Evolutionary conservation across 495 filamentous ascomycete genomes (phyloP), one percentile per base, ranked within the genome.

Genomic region (Aspergillus heteromorphus): DNA sequence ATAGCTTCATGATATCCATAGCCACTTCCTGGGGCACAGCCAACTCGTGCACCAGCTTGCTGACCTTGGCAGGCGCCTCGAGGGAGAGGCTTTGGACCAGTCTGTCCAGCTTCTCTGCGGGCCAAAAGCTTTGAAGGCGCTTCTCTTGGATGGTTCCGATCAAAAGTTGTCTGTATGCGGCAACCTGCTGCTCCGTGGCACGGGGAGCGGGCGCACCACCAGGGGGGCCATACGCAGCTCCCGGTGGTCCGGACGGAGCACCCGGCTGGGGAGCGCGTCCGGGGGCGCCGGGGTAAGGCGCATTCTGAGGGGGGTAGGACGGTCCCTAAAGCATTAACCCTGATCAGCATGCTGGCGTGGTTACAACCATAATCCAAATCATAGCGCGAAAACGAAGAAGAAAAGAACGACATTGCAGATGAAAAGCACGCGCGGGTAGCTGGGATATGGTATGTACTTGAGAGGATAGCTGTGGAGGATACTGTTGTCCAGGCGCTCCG

Each of bases 1-100:
- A 73, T 8, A 88, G 75, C 62, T 86, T 86, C 51, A 86, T 81
- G 48, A 88, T 75, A 65, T 88, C 86, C 51, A 78, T 81, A 4
- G 79, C 85, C 14, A 88, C 75, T 62, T 88, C 86, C 55, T 69
- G 76, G 0, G 75, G 76, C 29, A 89, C 71, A 18, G 68, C 62
- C 79, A 82, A 85, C 48, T 76, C 76, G 40, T 75, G 66, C 51
- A 76, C 77, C 17, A 86, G 53, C 48, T 72, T 73, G 53, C 74
- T 71, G 54, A 86, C 69, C 53, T 79, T 72, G 17, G 50, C 60
- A 0, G 80, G 80, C 7, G 74, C 75, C 58, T 76, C 74, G 10
- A 62, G 58, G 48, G 66, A 65, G 10, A 77, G 63, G 0, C 54
- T 54, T 45, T 73, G 72, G 6, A 77, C 63, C 20, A 77, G 50